Conservation (phyloP, 2,329 filamentous ascomycete genomes). For the Colletotrichum horii region DNA sequence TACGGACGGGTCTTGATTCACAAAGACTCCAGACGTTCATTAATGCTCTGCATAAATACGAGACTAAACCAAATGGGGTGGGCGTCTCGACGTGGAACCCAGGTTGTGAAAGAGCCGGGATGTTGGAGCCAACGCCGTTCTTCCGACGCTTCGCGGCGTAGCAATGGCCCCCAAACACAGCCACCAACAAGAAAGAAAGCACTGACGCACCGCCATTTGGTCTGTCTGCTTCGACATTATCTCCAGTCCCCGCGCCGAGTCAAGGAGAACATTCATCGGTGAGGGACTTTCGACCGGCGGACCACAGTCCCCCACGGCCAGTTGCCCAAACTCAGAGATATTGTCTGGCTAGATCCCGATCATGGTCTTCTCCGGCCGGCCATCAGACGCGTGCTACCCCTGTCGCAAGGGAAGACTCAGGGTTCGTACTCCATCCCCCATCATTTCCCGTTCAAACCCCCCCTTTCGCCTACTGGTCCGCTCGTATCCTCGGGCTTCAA, state of each 20-base stretch:
- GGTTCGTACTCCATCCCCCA: constrained; percentile 22
- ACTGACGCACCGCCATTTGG: neutral
- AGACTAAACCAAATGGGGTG: constrained; percentile 9
- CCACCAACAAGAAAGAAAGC: neutral
- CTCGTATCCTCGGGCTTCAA: neutral
- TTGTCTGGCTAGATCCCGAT: neutral
- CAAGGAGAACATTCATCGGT: neutral
- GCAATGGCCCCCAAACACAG: constrained; percentile 5
- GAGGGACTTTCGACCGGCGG: neutral
- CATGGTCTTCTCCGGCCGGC: constrained; percentile 34
- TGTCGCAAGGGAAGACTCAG: constrained; percentile 29
- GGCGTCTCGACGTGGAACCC: neutral
- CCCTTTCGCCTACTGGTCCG: constrained; percentile 2
- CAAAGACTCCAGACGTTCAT: neutral
- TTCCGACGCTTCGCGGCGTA: neutral
- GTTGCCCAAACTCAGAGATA: neutral
- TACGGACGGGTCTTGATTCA: neutral
- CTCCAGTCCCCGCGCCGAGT: neutral
- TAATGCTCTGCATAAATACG: neutral
- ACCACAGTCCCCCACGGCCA: neutral
- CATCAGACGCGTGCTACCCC: constrained; percentile 30
- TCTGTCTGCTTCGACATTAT: neutral
- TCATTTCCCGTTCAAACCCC: neutral
- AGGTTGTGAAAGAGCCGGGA: neutral
- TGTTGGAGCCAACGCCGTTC: neutral